Evolutionary conservation across 2,329 filamentous ascomycete genomes (phyloP), one percentile per base, ranked within the genome.

Genomic region (Fusarium hainanense): DNA sequence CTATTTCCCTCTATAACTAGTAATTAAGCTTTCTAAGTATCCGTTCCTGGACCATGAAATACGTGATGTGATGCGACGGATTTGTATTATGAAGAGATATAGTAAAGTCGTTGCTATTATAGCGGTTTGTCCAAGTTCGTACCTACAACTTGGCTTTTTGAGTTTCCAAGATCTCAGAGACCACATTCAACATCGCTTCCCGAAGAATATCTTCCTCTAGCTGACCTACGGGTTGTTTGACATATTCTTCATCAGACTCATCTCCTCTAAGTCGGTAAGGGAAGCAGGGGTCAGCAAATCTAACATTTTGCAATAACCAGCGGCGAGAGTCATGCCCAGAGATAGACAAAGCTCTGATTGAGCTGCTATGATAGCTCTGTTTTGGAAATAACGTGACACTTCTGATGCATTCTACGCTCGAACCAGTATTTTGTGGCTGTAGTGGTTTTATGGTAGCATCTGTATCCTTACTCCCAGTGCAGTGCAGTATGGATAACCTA

Each of bases 341-440:
- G 3, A 84, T 74, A 9, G 78, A 81, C 55, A 86, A 77, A 1
- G 83, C 77, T 0, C 83, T 84, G 13, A 85, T 76, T 0, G 84
- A 86, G 60, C 83, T 85, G 8, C 85, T 84, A 70, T 87, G 85
- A 61, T 86, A 87, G 7, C 77, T 79, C 65, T 84, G 82, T 21
- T 78, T 75, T 74, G 0, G 80, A 76, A 25, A 87, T 82, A 65
- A 85, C 81, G 46, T 80, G 78, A 7, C 76, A 69, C 5, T 83
- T 75, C 58, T 81, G 55, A 3, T 77, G 70, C 55, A 82, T 71
- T 11, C 77, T 76, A 6, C 73, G 74, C 50, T 85, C 83, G 20
- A 79, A 74, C 66, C 79, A 83, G 67, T 85, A 87, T 67, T 54
- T 32, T 7, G 41, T 41, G n/a, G 41, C 56, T 7, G 46, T 28